These are phyloP conservation scores for Populus euphratica DNA, from an alignment of 345 rosid species.

Conservation along the genomic window DNA sequence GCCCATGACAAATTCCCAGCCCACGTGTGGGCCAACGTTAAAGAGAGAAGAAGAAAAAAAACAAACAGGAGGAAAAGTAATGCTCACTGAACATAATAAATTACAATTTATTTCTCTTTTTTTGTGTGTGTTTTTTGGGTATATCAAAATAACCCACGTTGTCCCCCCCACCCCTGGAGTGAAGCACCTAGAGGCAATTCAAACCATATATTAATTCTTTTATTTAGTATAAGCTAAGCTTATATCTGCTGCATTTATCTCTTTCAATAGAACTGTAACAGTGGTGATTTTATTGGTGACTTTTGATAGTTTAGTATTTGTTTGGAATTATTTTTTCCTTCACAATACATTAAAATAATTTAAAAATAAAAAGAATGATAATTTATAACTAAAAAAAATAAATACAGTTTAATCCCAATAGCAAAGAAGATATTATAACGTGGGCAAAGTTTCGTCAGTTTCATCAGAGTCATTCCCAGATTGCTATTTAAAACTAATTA, in stretches of 20 bases:
- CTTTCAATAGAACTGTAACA: background rate
- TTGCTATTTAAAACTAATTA: too few species aligned
- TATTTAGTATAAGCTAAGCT: conserved; percentile 9
- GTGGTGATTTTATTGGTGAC: background rate
- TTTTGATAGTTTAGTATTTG: background rate
- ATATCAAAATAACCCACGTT: background rate
- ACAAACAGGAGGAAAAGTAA: background rate
- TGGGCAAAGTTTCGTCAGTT: too few species aligned
- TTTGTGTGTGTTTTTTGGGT: background rate
- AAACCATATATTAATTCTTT: conserved; percentile 51
- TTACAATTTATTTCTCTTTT: background rate
- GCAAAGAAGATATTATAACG: too few species aligned
- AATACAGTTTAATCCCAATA: too few species aligned
- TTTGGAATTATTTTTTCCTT: too few species aligned
- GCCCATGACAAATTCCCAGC: conserved; percentile 9
- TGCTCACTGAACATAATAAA: background rate
- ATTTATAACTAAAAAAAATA: too few species aligned
- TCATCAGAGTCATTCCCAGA: too few species aligned
- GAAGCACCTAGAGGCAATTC: conserved; percentile 10
- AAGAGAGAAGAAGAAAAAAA: background rate
- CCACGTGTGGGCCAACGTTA: background rate
- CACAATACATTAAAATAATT: too few species aligned
- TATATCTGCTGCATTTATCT: background rate
- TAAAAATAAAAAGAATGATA: too few species aligned
- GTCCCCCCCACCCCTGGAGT: background rate